Percentiles rank a stretch among this genome's conserved stretches.
Conservation (phyloP, 805 yeast genomes). For the Tetrapisispora arboricola region DNA sequence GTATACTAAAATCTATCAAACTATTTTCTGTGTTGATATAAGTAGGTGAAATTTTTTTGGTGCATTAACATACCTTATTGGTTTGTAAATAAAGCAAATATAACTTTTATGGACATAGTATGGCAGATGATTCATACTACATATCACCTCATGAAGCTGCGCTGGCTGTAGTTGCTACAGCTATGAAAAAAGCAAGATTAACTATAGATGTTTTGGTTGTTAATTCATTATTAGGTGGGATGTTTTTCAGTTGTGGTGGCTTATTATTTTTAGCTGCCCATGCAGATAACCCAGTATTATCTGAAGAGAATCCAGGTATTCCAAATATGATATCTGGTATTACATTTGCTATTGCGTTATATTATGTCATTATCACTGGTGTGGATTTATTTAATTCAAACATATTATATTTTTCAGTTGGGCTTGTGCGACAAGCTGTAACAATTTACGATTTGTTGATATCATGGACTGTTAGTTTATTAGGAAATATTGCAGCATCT, state of each 20-base stretch:
- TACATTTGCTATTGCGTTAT: constrained; percentile 60
- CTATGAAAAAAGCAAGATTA: constrained; percentile 73
- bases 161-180: constrained; percentile 71
- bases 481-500: constrained; percentile 54
- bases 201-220: constrained; percentile 48
- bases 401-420: constrained; percentile 63
- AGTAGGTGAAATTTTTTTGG: too few species aligned
- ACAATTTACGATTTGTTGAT: constrained; percentile 49
- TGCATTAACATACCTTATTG: too few species aligned
- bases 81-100: neutral
- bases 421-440: constrained; percentile 59
- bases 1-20: too few species aligned
- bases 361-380: constrained; percentile 62
- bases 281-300: constrained; percentile 38
- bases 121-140: constrained; percentile 28
- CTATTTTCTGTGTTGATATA: too few species aligned
- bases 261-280: constrained; percentile 52
- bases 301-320: constrained; percentile 39
- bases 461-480: constrained; percentile 59
- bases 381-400: constrained; percentile 70
- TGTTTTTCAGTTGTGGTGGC: constrained; percentile 61
- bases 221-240: constrained; percentile 61
- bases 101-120: neutral
- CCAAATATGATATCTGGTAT: constrained; percentile 49
- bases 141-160: constrained; percentile 76